Base-by-base conservation (phyloP, 1,284 basidiomycete species). In the Crucibulum cyathiforme region DNA sequence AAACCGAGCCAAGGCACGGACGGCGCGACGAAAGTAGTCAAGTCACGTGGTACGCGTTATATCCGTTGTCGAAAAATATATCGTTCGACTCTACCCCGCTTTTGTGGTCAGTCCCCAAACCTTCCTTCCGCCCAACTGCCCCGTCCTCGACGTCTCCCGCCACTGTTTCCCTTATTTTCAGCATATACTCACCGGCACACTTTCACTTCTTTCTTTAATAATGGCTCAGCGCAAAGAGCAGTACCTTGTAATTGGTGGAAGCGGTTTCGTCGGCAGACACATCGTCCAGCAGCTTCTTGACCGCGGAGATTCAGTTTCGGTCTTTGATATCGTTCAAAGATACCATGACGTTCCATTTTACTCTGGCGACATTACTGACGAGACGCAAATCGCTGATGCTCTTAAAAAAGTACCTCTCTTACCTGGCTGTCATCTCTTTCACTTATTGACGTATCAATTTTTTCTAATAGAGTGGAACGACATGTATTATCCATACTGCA, bases 401-500 rank as follows among this genome's bases (percentile, higher is more conserved):
- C 75, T 98, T 57, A 80, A 80, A 69, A 92, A 92, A 83, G 94
- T 92, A 59, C 36, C 84, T 78, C 13, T 34, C 13, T 60, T 45
- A 43, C 57, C 13, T 31, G 58, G 8, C 54, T 55, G n/a, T 47
- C n/a, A 56, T 51, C 38, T 46, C 36, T 58, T 63, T 56, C 41
- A 60, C 58, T 36, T 58, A 58, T 35, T 52, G 31, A 36, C 45
- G 37, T 35, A 59, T 9, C 36, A 15, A 10, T 50, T 9, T 35
- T 38, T 12, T 58, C 39, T 34, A 51, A 24, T 65, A 95, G 92
- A 90, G 89, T 63, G 87, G 88, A 52, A 85, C 93, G 41, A 94
- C 92, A 2, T 92, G 92, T 67, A 92, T 98, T 61, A 96, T 98
- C 67, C 97, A 99, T 76, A 98, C 96, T 8, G 97, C 96, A 17